Evolutionary conservation across 176 grass and related monocot genomes (phyloP).

Genomic region (Eleusine indica): DNA sequence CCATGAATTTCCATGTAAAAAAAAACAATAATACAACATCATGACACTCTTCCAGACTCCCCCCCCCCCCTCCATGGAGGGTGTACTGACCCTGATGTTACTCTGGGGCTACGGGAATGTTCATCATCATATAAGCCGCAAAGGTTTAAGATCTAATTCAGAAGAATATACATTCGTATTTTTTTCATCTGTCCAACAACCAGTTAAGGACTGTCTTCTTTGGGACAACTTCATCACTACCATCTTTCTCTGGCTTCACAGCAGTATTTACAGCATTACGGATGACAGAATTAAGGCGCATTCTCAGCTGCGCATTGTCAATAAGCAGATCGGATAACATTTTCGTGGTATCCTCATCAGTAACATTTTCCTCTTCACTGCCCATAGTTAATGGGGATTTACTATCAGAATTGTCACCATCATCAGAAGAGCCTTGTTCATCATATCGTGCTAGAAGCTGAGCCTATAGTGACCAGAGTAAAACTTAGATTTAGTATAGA

Average conservation of each 20-base stretch:
- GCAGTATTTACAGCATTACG: conserved; percentile 58
- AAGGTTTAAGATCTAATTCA: conserved; percentile 53
- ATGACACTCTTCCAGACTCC: conserved; percentile 7
- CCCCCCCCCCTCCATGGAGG: background rate
- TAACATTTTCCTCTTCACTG: conserved; percentile 45
- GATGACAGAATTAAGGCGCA: conserved; percentile 72
- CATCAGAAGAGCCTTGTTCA: conserved; percentile 54
- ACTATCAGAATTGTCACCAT: conserved; percentile 47
- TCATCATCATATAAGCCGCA: conserved; percentile 56
- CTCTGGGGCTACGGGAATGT: conserved; percentile 38
- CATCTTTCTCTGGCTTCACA: conserved; percentile 71
- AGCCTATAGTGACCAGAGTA: conserved; percentile 51
- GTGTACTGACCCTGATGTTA: background rate
- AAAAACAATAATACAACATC: conserved; percentile 45
- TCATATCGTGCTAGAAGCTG: conserved; percentile 78
- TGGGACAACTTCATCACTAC: conserved; percentile 46
- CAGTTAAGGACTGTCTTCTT: conserved; percentile 85
- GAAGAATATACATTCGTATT: conserved; percentile 47
- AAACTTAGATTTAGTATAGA: conserved; percentile 9
- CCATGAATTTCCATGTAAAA: conserved; percentile 21
- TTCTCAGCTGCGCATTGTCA: conserved; percentile 82
- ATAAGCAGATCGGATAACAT: conserved; percentile 81
- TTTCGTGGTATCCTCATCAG: conserved; percentile 69
- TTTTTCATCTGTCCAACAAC: conserved; percentile 72
- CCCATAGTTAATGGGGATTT: conserved; percentile 50